These are phyloP conservation scores for Stemphylium lycopersici DNA, from an alignment of 2,329 filamentous ascomycete genomes.

Conservation along the genomic window DNA sequence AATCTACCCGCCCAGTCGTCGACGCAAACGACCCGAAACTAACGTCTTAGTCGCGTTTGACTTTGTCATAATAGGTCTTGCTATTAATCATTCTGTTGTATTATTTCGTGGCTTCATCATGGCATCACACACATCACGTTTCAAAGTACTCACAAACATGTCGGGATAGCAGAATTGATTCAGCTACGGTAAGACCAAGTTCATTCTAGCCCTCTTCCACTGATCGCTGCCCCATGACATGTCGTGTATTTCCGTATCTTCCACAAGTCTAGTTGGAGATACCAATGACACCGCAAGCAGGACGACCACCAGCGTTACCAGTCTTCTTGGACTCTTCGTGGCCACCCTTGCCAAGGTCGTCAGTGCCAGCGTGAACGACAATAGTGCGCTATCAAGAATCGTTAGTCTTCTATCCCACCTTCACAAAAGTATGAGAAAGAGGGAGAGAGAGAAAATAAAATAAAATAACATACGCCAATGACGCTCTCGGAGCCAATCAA, in stretches of 20 bases:
- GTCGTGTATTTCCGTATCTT: neutral
- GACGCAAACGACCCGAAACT: too few species aligned
- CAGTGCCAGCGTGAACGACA: conserved; percentile 92
- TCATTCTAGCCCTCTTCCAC: neutral
- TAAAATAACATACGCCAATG: conserved; percentile 86
- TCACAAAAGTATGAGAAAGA: too few species aligned
- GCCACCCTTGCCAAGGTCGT: conserved; percentile 92
- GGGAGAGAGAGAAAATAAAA: too few species aligned
- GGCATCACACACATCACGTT: too few species aligned
- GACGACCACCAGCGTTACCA: conserved; percentile 90
- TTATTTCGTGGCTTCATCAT: too few species aligned
- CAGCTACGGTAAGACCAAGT: neutral
- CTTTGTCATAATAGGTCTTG: too few species aligned
- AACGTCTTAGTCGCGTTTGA: too few species aligned
- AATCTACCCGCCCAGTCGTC: too few species aligned
- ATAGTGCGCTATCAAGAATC: conserved; percentile 75
- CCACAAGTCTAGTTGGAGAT: conserved; percentile 61
- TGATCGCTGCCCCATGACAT: neutral
- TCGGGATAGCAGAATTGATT: neutral
- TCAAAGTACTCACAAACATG: too few species aligned
- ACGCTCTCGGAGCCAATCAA: conserved; percentile 95
- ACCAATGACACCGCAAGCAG: conserved; percentile 95
- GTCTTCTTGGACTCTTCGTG: conserved; percentile 98
- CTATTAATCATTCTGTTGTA: too few species aligned
- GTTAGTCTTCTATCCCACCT: too few species aligned